A percentile compares a stretch with the other conserved stretches of the same genome.
Evolutionary conservation across 352 stramenopile genomes (phyloP).

Genomic region (Phytopythium ostracodes): DNA sequence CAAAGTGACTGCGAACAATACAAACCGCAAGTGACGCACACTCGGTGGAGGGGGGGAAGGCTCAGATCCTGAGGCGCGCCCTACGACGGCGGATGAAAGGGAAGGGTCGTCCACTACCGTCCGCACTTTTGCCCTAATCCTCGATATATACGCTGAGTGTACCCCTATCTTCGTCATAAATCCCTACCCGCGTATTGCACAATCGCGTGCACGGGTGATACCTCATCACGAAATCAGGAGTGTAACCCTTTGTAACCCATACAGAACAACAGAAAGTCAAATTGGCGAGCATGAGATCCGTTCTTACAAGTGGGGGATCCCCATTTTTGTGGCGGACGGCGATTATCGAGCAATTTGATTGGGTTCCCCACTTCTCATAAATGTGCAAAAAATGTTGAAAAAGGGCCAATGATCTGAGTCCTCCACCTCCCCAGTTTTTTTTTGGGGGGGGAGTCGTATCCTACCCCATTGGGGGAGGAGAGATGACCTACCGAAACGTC

Average conservation of each 20-base stretch:
- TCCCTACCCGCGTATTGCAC: not conserved
- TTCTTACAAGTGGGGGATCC: too few species aligned
- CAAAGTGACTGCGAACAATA: not conserved
- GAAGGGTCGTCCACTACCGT: slow-evolving; percentile 1
- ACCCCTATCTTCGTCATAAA: not conserved
- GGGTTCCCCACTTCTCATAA: too few species aligned
- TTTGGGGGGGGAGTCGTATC: too few species aligned
- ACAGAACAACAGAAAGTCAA: not conserved
- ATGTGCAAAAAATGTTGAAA: too few species aligned
- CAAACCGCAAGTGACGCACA: not conserved
- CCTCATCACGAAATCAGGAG: not conserved
- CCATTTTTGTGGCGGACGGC: too few species aligned
- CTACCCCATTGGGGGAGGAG: too few species aligned
- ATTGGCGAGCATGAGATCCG: too few species aligned
- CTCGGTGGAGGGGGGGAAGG: not conserved
- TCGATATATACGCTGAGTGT: not conserved
- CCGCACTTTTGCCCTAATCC: not conserved
- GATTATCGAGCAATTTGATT: too few species aligned
- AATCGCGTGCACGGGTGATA: not conserved
- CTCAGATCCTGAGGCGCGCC: not conserved
- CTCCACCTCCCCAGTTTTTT: too few species aligned
- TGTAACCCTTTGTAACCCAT: not conserved
- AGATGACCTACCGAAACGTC: too few species aligned
- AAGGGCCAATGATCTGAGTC: too few species aligned
- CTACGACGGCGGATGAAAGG: not conserved